A percentile compares a stretch with the other conserved stretches of the same genome.
phyloP scores from a whole-genome alignment of 2,329 filamentous ascomycete genomes.

The Shiraia sp. region DNA sequence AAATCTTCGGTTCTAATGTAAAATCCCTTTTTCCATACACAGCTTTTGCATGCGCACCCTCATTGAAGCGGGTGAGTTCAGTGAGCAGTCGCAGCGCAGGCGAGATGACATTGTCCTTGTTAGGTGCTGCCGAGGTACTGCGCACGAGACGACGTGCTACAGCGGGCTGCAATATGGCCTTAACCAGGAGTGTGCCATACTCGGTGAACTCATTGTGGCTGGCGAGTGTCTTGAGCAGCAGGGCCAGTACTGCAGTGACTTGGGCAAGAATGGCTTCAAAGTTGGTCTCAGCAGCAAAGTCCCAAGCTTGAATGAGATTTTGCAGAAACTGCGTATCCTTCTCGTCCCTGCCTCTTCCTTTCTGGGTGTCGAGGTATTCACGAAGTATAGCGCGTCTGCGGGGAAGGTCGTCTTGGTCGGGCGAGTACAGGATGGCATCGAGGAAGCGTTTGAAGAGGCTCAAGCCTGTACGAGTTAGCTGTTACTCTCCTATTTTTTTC shows the following conservation, averaged over 20 bases:
- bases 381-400: constrained; percentile 63
- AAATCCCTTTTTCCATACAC: constrained; percentile 78
- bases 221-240: constrained; percentile 79
- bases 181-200: constrained; percentile 77
- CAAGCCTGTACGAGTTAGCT: constrained; percentile 55
- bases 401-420: constrained; percentile 53
- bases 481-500: too few species aligned
- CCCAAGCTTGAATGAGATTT: constrained; percentile 88
- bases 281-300: constrained; percentile 76
- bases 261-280: constrained; percentile 81
- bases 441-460: constrained; percentile 73
- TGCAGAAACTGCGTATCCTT: constrained; percentile 68
- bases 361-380: constrained; percentile 69
- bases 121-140: constrained; percentile 77
- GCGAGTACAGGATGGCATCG: constrained; percentile 62
- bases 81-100: constrained; percentile 83
- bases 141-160: constrained; percentile 80
- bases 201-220: constrained; percentile 72
- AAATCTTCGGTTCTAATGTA: constrained; percentile 70
- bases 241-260: constrained; percentile 76
- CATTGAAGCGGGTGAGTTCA: constrained; percentile 84
- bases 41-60: constrained; percentile 75
- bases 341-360: constrained; percentile 53
- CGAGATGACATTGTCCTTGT: constrained; percentile 85
- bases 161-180: constrained; percentile 77